Base-by-base conservation (phyloP, 176 grass and related monocot genomes). In the Triticum dicoccoides region DNA sequence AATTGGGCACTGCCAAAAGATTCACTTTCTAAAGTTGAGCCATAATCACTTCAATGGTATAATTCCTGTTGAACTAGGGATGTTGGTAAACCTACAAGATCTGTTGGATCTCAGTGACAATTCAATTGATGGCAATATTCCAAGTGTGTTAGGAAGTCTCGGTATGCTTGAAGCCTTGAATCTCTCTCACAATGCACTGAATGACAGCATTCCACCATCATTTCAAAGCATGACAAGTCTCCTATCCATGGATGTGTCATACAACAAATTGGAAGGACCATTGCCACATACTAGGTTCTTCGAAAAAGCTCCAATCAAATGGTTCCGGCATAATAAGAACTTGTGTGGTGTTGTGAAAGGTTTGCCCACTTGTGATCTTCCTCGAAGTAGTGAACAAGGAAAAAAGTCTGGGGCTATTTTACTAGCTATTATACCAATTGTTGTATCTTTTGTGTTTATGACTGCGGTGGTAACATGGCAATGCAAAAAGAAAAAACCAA, bases 281-380 rank as follows among this genome's bases (percentile, higher is more conserved):
- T 14, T 69, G 0, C 66, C 66, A 3, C 66, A 20, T 20, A 69
- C 32, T 15, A 69, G 66, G 7, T 21, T 69, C 15, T 69, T 37
- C 3, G 12, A 37, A 37, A 17, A 69, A 37, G 32, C 66, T 37
- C 66, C 32, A 20, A 1, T 37, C 1, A 8, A 38, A 20, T 62
- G 56, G 77, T 79, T 79, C 20, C 0, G 38, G 54, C 10, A 79
- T 6, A 79, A 62, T 39, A 62, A 8, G 3, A 5, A 62, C 4
- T 4, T 79, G 21, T 79, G 77, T 17, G 77, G 68, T 70, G 68
- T 38, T 15, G 77, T 79, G 18, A 79, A 61, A 79, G 54, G 9
- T 62, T 79, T 79, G 14, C 54, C 54, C 6, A 6, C 20, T 23
- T 79, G 54, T 8, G 11, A 25, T 3, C 21, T 61, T 23, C 37